phyloP scores from a whole-genome alignment of 2,329 filamentous ascomycete species.

The Atkinsonella texensis region DNA sequence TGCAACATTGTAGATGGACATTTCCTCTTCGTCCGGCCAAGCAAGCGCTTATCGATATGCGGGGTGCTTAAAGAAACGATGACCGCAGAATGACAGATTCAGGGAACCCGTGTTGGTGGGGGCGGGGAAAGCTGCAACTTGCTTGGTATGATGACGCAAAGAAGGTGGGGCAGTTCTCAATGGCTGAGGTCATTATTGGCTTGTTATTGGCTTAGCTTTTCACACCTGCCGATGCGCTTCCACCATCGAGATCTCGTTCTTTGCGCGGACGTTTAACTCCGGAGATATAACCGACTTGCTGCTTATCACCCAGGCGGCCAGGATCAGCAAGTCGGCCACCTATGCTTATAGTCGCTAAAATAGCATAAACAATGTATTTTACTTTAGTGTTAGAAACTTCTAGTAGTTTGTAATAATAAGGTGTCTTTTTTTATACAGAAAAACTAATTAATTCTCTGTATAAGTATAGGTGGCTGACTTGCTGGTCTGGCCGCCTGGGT shows the following conservation, averaged over 20 bases:
- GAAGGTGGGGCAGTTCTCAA: neutral
- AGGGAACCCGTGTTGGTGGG: neutral
- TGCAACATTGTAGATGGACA: neutral
- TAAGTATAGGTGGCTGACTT: no score
- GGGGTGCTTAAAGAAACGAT: neutral
- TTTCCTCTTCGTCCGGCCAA: neutral
- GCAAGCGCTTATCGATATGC: neutral
- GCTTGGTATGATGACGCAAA: neutral
- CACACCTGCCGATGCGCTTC: neutral
- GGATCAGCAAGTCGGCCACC: no score
- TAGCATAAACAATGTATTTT: no score
- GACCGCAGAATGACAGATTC: neutral
- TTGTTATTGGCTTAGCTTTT: neutral
- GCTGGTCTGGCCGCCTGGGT: no score
- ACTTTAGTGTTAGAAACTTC: no score
- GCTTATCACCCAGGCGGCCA: no score
- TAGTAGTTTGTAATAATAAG: no score
- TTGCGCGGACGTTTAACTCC: conserved; percentile 2
- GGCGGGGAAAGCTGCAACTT: neutral
- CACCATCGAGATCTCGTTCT: neutral
- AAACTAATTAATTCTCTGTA: no score
- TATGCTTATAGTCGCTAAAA: no score
- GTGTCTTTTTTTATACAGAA: no score
- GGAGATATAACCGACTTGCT: neutral
- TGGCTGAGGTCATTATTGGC: neutral